Evolutionary conservation across 2,329 filamentous ascomycete genomes (phyloP).

Genomic region (Monilinia fructigena): DNA sequence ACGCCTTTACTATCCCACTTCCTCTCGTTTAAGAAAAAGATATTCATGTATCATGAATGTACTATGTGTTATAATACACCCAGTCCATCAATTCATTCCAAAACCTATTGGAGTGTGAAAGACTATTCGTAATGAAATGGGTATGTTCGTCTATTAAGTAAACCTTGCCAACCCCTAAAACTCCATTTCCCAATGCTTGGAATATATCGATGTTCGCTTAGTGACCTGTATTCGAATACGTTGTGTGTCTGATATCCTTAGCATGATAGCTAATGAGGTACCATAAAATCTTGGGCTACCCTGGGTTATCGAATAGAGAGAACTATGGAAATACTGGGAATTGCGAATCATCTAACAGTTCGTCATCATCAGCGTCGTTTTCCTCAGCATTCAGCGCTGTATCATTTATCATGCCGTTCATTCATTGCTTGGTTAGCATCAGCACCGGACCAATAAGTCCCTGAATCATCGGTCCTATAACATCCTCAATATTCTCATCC

Average conservation of each 20-base stretch:
- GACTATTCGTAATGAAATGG: constrained; percentile 6
- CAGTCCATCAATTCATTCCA: constrained; percentile 2
- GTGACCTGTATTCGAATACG: neutral
- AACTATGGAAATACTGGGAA: constrained; percentile 11
- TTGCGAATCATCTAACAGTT: constrained; percentile 6
- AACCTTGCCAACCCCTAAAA: constrained; percentile 7
- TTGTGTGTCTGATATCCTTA: neutral
- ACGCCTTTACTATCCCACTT: neutral
- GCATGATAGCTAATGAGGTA: neutral
- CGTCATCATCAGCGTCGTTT: constrained; percentile 10
- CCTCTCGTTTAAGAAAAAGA: neutral
- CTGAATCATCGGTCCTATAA: constrained; percentile 14
- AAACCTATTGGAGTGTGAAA: constrained; percentile 5
- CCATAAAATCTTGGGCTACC: neutral
- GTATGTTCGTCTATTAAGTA: constrained; percentile 13
- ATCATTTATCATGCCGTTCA: constrained; percentile 20
- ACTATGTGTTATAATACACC: neutral
- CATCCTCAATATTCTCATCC: constrained; percentile 40
- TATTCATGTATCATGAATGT: constrained; percentile 7
- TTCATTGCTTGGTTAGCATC: constrained; percentile 24
- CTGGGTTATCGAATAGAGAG: neutral
- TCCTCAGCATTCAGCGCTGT: constrained; percentile 9
- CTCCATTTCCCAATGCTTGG: constrained; percentile 10
- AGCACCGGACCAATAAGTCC: constrained; percentile 28
- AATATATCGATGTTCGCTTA: neutral